phyloP scores from a whole-genome alignment of 306 rosid species.

The Spatholobus suberectus region DNA sequence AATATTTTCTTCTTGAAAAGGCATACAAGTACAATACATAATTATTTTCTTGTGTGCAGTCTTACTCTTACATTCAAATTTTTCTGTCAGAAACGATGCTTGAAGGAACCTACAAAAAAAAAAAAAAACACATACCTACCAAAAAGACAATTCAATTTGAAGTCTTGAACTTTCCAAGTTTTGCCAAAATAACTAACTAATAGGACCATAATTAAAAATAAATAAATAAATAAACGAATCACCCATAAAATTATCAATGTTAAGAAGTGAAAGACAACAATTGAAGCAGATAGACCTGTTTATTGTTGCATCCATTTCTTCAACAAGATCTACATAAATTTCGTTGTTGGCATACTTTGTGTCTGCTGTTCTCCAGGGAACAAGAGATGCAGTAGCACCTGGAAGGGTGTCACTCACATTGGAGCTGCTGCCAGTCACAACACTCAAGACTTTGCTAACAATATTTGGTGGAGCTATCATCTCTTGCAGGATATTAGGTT shows the following conservation, averaged over 20 bases:
- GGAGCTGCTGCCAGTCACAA: constrained; percentile 91
- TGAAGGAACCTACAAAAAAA: too few species aligned
- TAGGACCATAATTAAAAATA: not conserved
- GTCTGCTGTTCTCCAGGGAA: constrained; percentile 88
- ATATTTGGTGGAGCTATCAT: constrained; percentile 96
- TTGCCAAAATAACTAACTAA: not conserved
- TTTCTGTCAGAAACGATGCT: too few species aligned
- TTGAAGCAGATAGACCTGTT: constrained; percentile 59
- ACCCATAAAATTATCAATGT: constrained; percentile 7
- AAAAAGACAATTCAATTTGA: too few species aligned
- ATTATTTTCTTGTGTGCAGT: not conserved
- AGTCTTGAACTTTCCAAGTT: constrained; percentile 11
- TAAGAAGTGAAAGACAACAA: constrained; percentile 32
- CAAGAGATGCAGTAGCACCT: constrained; percentile 75
- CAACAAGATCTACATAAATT: constrained; percentile 89
- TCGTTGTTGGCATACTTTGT: constrained; percentile 82
- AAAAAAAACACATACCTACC: too few species aligned
- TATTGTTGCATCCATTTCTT: constrained; percentile 86
- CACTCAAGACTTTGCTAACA: constrained; percentile 89
- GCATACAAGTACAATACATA: constrained; percentile 5
- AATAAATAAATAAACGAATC: not conserved
- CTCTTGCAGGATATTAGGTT: constrained; percentile 87
- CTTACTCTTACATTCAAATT: not conserved
- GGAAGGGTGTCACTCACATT: constrained; percentile 91
- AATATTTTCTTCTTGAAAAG: constrained; percentile 12